Conservation (phyloP, 768 basidiomycete species). For the Chiua virens region DNA sequence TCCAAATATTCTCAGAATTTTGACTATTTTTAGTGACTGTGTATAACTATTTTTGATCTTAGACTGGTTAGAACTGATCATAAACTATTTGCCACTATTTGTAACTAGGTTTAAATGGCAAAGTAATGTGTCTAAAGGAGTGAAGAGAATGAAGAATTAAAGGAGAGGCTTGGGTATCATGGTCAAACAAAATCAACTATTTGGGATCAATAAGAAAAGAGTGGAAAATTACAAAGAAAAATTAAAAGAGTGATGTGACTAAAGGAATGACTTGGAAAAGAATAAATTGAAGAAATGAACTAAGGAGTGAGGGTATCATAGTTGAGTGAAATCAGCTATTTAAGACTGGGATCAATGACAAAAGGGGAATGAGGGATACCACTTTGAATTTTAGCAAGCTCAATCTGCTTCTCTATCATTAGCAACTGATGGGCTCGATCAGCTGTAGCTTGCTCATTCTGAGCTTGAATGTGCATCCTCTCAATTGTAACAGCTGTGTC, state of each 20-base stretch:
- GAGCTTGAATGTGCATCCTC: neutral
- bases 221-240: neutral
- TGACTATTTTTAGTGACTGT: too few species aligned
- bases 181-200: neutral
- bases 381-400: neutral
- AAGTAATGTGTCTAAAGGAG: neutral
- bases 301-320: too few species aligned
- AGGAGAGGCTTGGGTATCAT: neutral
- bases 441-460: slow-evolving; percentile 1
- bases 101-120: too few species aligned
- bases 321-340: too few species aligned
- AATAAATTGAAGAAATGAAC: neutral
- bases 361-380: neutral
- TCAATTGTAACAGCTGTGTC: neutral
- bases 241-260: neutral
- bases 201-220: neutral
- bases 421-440: neutral
- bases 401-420: slow-evolving; percentile 3
- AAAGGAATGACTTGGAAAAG: neutral
- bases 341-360: neutral
- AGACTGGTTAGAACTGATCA: too few species aligned
- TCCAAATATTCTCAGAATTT: too few species aligned
- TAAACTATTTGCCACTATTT: too few species aligned
- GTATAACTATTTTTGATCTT: too few species aligned
- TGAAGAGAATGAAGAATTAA: neutral